phyloP scores from a whole-genome alignment of 2,329 filamentous ascomycete genomes.

The Huntiella abstrusa region DNA sequence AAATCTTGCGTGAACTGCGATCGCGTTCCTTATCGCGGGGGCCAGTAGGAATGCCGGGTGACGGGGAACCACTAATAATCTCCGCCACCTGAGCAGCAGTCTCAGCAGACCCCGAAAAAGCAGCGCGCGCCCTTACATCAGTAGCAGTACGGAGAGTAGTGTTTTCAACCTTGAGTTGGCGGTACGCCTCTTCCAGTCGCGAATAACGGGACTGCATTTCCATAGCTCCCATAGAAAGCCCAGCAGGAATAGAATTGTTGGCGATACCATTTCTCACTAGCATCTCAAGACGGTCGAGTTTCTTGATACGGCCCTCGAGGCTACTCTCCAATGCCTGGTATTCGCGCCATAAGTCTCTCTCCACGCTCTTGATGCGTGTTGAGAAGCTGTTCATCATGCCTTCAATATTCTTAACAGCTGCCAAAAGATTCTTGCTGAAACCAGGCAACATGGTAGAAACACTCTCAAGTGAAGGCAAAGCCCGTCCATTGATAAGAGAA shows the following conservation, averaged over 20 bases:
- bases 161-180: slow-evolving; percentile 45
- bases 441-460: slow-evolving; percentile 70
- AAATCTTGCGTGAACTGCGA: slow-evolving; percentile 11
- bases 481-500: slow-evolving; percentile 70
- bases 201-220: slow-evolving; percentile 28
- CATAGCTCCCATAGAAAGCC: slow-evolving; percentile 14
- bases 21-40: slow-evolving; percentile 28
- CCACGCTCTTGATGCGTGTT: slow-evolving; percentile 62
- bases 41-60: slow-evolving; percentile 34
- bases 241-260: slow-evolving; percentile 24
- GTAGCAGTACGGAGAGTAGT: slow-evolving; percentile 48
- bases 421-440: slow-evolving; percentile 77
- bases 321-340: slow-evolving; percentile 72
- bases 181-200: slow-evolving; percentile 41
- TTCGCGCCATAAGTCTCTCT: slow-evolving; percentile 76
- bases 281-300: slow-evolving; percentile 71
- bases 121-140: slow-evolving; percentile 35
- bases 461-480: slow-evolving; percentile 64
- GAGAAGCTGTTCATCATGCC: slow-evolving; percentile 60
- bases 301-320: slow-evolving; percentile 62
- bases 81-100: slow-evolving; percentile 14
- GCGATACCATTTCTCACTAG: slow-evolving; percentile 49
- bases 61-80: slow-evolving; percentile 25
- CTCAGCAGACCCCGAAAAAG: slow-evolving; percentile 17
- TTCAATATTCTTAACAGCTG: slow-evolving; percentile 76